These are phyloP conservation scores for Neurospora crassa DNA, from an alignment of 2,329 filamentous ascomycete species.

Conservation along the genomic window DNA sequence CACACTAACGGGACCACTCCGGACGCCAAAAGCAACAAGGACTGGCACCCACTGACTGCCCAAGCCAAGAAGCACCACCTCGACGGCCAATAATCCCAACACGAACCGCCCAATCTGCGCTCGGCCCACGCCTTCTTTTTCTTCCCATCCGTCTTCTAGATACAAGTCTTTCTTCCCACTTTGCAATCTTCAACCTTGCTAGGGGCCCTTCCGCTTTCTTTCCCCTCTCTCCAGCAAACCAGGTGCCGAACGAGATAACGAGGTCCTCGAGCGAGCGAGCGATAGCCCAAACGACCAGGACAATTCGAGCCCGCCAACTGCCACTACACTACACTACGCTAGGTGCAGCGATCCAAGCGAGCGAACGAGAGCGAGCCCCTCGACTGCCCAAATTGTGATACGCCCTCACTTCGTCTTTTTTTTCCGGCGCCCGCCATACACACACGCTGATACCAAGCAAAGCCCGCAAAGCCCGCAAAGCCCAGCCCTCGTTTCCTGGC, in stretches of 20 bases:
- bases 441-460: neutral
- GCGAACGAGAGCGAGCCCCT: neutral
- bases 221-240: neutral
- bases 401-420: neutral
- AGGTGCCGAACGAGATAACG: neutral
- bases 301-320: neutral
- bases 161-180: neutral
- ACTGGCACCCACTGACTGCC: neutral
- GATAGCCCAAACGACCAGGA: neutral
- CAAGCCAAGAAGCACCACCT: neutral
- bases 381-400: neutral
- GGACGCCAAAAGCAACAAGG: neutral
- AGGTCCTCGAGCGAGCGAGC: neutral
- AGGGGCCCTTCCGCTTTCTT: conserved; percentile 5
- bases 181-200: conserved; percentile 5
- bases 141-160: neutral
- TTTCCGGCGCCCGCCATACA: neutral
- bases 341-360: neutral
- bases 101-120: neutral
- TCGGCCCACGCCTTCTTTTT: neutral
- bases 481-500: neutral
- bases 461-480: neutral
- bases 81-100: neutral
- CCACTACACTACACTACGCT: neutral
- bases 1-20: neutral